Conservation (phyloP, 805 yeast genomes). For the Myxozyma geophila region DNA sequence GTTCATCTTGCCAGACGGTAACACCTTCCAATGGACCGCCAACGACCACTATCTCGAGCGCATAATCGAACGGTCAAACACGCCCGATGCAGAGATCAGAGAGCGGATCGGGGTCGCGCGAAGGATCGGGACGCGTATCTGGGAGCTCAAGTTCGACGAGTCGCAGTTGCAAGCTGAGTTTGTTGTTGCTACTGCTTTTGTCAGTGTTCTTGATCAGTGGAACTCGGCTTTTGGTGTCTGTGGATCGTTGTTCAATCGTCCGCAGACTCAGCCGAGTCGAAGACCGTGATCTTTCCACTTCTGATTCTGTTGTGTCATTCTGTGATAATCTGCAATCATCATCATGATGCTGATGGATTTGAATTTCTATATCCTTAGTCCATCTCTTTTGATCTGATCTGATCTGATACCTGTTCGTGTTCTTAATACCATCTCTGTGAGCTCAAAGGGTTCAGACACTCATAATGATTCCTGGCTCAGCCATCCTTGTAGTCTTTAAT, state of each 20-base stretch:
- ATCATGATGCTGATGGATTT: too few species aligned
- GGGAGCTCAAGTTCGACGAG: conserved; percentile 60
- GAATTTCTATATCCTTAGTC: too few species aligned
- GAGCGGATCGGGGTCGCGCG: conserved; percentile 65
- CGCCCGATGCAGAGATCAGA: conserved; percentile 59
- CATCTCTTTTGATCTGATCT: too few species aligned
- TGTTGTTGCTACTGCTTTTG: conserved; percentile 63
- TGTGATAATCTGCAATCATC: background rate
- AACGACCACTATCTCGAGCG: conserved; percentile 62
- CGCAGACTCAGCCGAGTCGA: conserved; percentile 3
- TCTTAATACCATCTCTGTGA: too few species aligned
- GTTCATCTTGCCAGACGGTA: conserved; percentile 64
- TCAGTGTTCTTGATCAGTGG: conserved; percentile 70
- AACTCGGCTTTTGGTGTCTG: conserved; percentile 63
- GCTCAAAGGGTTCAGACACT: too few species aligned
- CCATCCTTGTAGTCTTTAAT: too few species aligned
- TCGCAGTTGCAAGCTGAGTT: conserved; percentile 59
- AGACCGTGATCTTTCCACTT: background rate
- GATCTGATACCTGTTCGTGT: too few species aligned
- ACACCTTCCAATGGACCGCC: conserved; percentile 67
- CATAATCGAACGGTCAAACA: conserved; percentile 25
- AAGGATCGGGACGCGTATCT: conserved; percentile 59
- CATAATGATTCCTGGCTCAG: too few species aligned
- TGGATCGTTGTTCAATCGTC: conserved; percentile 50
- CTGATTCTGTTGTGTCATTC: background rate